Evolutionary conservation across 129 eudicot species (phyloP).

Genomic region (Logfia minima): DNA sequence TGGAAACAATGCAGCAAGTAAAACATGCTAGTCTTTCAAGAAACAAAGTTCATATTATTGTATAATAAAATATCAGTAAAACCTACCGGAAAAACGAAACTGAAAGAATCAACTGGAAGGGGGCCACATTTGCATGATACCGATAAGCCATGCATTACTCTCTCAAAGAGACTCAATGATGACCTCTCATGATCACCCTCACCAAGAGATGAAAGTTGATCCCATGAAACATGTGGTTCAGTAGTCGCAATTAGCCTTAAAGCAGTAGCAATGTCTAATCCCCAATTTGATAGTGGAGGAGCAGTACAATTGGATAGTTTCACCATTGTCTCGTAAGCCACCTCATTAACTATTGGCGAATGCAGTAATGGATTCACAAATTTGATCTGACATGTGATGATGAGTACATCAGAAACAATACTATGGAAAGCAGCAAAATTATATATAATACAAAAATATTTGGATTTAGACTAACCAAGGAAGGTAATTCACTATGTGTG

Average conservation of each 20-base stretch:
- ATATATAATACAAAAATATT: not conserved
- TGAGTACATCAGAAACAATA: not conserved
- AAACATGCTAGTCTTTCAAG: not conserved
- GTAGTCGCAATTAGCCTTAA: constrained; percentile 67
- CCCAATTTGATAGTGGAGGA: constrained; percentile 86
- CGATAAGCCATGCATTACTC: constrained; percentile 67
- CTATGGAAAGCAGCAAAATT: constrained; percentile 11
- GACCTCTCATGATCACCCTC: constrained; percentile 50
- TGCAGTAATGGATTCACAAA: constrained; percentile 76
- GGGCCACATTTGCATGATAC: constrained; percentile 84
- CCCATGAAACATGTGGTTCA: constrained; percentile 55
- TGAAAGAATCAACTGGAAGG: constrained; percentile 92
- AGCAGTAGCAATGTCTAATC: constrained; percentile 93
- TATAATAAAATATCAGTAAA: not conserved
- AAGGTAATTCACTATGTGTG: constrained; percentile 87
- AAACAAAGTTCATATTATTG: not conserved
- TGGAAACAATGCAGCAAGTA: constrained; percentile 8
- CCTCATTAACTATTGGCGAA: constrained; percentile 78
- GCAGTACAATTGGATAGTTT: constrained; percentile 83
- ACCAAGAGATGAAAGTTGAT: constrained; percentile 64
- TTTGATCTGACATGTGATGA: constrained; percentile 53
- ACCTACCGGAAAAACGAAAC: constrained; percentile 83
- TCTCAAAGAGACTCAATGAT: constrained; percentile 67
- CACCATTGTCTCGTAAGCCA: constrained; percentile 84
- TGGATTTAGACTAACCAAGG: constrained; percentile 58